A percentile compares a stretch with the other conserved stretches of the same genome.
Evolutionary conservation across 1,284 basidiomycete genomes (phyloP).

Genomic region (Xanthoconium separans): DNA sequence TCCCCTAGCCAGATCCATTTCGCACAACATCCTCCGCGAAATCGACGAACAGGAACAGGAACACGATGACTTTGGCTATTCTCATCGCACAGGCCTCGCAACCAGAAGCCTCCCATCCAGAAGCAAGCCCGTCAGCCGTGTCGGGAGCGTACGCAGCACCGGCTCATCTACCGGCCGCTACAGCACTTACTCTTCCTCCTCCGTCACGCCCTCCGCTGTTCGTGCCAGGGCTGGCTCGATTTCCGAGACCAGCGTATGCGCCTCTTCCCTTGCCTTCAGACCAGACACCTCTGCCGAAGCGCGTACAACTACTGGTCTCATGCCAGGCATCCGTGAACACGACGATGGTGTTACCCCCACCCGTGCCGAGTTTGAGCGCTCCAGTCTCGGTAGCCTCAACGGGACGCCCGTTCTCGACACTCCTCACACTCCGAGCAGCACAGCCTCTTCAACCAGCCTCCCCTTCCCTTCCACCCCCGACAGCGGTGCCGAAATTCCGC

Average conservation of each 20-base stretch:
- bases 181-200: constrained; percentile 24
- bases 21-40: constrained; percentile 32
- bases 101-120: constrained; percentile 25
- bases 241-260: constrained; percentile 21
- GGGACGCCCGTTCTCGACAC: constrained; percentile 16
- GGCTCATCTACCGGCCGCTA: constrained; percentile 27
- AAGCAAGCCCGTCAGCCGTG: constrained; percentile 23
- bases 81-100: constrained; percentile 9
- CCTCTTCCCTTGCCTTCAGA: constrained; percentile 12
- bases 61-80: constrained; percentile 26
- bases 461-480: constrained; percentile 46
- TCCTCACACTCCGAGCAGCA: constrained; percentile 36
- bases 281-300: constrained; percentile 10
- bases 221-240: constrained; percentile 15
- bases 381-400: constrained; percentile 28
- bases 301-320: constrained; percentile 12
- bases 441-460: constrained; percentile 43
- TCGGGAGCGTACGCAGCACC: constrained; percentile 23
- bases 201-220: not conserved
- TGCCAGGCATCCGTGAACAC: constrained; percentile 30
- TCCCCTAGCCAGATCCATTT: constrained; percentile 36
- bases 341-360: constrained; percentile 32
- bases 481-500: constrained; percentile 23
- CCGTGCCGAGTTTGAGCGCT: constrained; percentile 26
- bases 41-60: constrained; percentile 18